Conservation (phyloP, 1,284 basidiomycete genomes). For the Exobasidium cylindrosporum region DNA sequence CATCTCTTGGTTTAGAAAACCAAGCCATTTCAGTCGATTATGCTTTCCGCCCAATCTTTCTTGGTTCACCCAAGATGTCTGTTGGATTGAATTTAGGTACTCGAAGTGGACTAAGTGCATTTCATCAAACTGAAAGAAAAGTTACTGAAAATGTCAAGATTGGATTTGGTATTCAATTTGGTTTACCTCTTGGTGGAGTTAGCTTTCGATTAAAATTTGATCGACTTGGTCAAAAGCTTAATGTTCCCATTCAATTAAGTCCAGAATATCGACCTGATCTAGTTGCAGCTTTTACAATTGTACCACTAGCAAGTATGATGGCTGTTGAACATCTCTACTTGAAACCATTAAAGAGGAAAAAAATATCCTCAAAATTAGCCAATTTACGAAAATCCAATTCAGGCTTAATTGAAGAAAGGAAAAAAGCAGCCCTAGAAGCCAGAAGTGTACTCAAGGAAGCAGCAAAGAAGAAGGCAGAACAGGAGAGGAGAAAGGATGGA, state of each 20-base stretch:
- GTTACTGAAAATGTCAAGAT: constrained; percentile 54
- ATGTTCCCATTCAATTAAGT: constrained; percentile 63
- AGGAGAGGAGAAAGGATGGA: constrained; percentile 58
- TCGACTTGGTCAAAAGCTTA: constrained; percentile 63
- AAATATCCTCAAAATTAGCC: constrained; percentile 56
- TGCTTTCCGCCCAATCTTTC: constrained; percentile 20
- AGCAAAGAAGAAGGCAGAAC: constrained; percentile 55
- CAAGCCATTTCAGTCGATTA: constrained; percentile 56
- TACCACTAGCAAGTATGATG: constrained; percentile 62
- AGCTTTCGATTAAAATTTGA: constrained; percentile 55
- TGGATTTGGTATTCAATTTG: constrained; percentile 51
- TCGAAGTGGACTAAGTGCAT: constrained; percentile 45
- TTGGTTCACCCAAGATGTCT: constrained; percentile 58
- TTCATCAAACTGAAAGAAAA: constrained; percentile 50
- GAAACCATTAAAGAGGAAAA: constrained; percentile 61
- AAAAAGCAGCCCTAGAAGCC: constrained; percentile 64
- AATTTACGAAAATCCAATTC: constrained; percentile 63
- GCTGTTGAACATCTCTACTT: constrained; percentile 64
- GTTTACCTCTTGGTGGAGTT: constrained; percentile 46
- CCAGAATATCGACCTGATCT: constrained; percentile 60
- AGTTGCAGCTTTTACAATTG: constrained; percentile 59
- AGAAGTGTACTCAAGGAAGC: constrained; percentile 57
- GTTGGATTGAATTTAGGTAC: constrained; percentile 55
- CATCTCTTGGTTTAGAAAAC: constrained; percentile 29
- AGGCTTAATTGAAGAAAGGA: constrained; percentile 64